Base-by-base conservation (phyloP, 139 green algal genomes). In the Asterochloris erici region DNA sequence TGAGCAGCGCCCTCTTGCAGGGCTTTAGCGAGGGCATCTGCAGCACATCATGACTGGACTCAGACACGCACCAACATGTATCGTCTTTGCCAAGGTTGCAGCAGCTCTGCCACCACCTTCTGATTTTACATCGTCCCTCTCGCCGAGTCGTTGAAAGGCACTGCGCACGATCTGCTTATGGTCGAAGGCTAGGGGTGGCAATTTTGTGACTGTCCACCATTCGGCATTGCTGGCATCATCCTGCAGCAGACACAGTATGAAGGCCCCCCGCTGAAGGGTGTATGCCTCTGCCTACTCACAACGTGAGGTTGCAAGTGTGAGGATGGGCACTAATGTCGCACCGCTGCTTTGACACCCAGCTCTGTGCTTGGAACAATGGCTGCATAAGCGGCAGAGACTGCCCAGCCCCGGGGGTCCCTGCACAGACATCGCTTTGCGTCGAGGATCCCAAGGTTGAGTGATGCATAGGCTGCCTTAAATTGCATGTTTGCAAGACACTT, bases 361-460 rank as follows among this genome's bases (percentile, higher is more conserved):
- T 89, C 61, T 0, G 87, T 87, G 27, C 63, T 74, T 14, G 91
- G 89, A 23, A 98, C 89, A 12, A 98, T 63, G 0, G 92, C 91
- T 13, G 89, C 93, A 83, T 97, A 98, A 0, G 91, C 91, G 17
- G 96, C 92, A 0, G 90, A 93, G 12, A 98, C 83, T 13, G 85
- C 91, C 95, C 95, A 98, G 14, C 94, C 94, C 0, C 95, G 86
- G 0, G 95, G 95, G 79, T 98, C 95, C 0, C 95, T 83, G 38
- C 38, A 54, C 38, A 54, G 38, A 10, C 4, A 10, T 54, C 38
- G 6, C 4, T 54, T 54, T 54, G 38, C 38, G 6, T 54, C 6
- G 2, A 54, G 38, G 38, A 54, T 2, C 38, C 38, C 38, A 54
- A 54, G 6, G 38, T 54, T 54, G 38, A 54, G 38, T 54, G 38